These are phyloP conservation scores for Ochetophila trinervis DNA, from an alignment of 306 rosid genomes.

Conservation along the genomic window DNA sequence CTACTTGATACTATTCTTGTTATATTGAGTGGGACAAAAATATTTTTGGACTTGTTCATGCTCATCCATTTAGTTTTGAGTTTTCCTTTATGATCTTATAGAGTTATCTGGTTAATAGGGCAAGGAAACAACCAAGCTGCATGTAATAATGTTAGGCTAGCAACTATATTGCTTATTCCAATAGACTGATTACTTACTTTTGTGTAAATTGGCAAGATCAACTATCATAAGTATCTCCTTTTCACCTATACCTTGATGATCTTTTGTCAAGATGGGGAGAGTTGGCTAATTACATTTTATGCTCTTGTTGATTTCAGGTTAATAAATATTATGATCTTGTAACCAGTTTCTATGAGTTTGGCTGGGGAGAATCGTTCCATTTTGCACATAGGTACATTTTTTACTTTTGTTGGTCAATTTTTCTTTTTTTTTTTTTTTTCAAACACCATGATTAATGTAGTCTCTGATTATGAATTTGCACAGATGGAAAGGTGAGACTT, in stretches of 20 bases:
- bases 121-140: background rate
- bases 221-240: background rate
- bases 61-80: background rate
- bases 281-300: slow-evolving; percentile 12
- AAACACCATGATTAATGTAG: background rate
- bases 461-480: slow-evolving; percentile 4
- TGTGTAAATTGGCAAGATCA: background rate
- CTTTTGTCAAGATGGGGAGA: slow-evolving; percentile 9
- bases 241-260: background rate
- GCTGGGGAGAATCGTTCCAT: slow-evolving; percentile 99
- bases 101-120: background rate
- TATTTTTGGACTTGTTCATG: background rate
- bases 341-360: slow-evolving; percentile 94
- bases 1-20: background rate
- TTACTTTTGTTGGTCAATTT: background rate
- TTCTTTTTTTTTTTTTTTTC: background rate
- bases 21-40: background rate
- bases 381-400: slow-evolving; percentile 72
- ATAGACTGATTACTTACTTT: background rate
- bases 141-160: background rate
- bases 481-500: slow-evolving; percentile 90
- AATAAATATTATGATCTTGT: slow-evolving; percentile 90
- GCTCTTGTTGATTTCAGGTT: slow-evolving; percentile 55
- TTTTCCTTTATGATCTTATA: background rate
- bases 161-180: background rate